Percentiles rank a stretch among this genome's conserved stretches.
Evolutionary conservation across 192 early-diverging fungal genomes (phyloP).

Genomic region (Diversispora epigaea): DNA sequence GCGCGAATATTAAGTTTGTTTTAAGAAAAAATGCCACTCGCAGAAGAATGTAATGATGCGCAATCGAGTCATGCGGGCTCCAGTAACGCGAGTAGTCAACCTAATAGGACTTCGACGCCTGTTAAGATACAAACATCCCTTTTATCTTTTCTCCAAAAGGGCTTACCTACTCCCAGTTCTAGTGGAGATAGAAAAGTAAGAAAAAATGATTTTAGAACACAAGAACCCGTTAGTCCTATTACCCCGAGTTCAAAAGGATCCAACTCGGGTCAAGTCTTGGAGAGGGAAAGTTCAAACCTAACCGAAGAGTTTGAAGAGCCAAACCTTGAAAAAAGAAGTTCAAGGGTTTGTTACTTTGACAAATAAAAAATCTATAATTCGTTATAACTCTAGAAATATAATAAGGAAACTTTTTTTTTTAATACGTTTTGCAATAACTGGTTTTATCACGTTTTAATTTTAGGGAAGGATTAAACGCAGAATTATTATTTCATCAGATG

Average conservation of each 20-base stretch:
- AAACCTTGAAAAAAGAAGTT: not conserved
- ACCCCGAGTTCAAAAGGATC: not conserved
- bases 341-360: not conserved
- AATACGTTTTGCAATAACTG: too few species aligned
- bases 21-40: too few species aligned
- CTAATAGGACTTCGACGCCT: not conserved
- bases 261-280: not conserved
- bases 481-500: slow-evolving; percentile 8
- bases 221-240: not conserved
- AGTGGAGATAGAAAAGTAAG: not conserved
- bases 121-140: not conserved
- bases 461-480: slow-evolving; percentile 20
- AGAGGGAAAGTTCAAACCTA: not conserved
- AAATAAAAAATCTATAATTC: not conserved
- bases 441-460: too few species aligned
- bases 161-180: not conserved
- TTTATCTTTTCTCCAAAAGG: not conserved
- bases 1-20: too few species aligned
- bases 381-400: not conserved
- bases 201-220: not conserved
- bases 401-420: not conserved
- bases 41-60: too few species aligned
- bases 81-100: not conserved
- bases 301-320: not conserved
- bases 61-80: too few species aligned